Base-by-base conservation (phyloP, 352 stramenopile species). In the Phytophthora cactorum region DNA sequence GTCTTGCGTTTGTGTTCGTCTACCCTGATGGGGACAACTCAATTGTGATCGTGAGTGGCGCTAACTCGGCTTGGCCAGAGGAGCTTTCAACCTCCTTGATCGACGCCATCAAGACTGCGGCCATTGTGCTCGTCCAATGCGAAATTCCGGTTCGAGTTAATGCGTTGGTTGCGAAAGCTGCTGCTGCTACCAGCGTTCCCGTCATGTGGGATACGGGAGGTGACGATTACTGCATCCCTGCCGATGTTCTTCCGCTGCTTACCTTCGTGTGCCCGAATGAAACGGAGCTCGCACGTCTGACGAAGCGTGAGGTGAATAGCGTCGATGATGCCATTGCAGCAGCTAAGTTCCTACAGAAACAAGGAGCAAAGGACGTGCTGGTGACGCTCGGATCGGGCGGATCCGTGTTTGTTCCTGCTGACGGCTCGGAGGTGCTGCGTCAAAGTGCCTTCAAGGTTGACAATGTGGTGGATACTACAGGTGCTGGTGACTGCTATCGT, bases 11-110 rank as follows among this genome's bases (percentile, higher is more conserved):
- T 51, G 82, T 93, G 44, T 90, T 93, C 6, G 70, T 91, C 11
- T 86, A 86, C 34, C 81, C 83, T 17, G 76, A 89, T 49, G 85
- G 85, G 44, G 80, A 91, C 53, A 93, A 93, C 63, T 90, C 81
- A 22, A 93, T 92, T 59, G 77, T 93, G 22, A 86, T 92, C 47
- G 82, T 91, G 4, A 80, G 82, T 41, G 85, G 85, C 17, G 85
- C 85, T 15, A 93, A 93, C 53, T 67, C 68, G 14, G 75, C 78
- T 43, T 93, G 83, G 83, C 74, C 79, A 8, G 10, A 70, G 8
- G 25, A 65, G 22, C 64, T 93, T 7, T 66, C 81, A 1, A 45
- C 28, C 6, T 12, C 28, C 2, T 62, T 88, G 12, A 65, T 74
- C 7, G 39, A 74, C 1, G 77, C 74, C 11, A 81, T 93, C 56